These are phyloP conservation scores for Raffaelea arxii DNA, from an alignment of 2,329 filamentous ascomycete genomes.

Conservation along the genomic window DNA sequence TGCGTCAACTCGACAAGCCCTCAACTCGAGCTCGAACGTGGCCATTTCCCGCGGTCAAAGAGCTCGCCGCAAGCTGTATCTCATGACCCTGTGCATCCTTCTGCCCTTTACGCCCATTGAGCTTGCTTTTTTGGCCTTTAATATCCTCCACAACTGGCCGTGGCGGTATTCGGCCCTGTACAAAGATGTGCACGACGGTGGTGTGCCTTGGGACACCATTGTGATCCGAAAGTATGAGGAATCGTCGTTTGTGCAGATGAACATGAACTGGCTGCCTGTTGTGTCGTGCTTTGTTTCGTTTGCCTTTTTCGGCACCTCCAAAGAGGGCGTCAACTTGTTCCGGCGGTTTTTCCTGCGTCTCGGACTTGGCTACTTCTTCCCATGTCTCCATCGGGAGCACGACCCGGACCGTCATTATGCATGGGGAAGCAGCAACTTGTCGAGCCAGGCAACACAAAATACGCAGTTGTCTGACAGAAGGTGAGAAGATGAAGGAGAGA, in stretches of 20 bases:
- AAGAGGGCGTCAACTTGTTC: conserved; percentile 42
- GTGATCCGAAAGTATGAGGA: conserved; percentile 31
- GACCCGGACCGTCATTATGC: conserved; percentile 12
- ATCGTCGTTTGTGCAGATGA: conserved; percentile 29
- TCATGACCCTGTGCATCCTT: conserved; percentile 43
- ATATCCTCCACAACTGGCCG: conserved; percentile 24
- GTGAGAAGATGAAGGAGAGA: too few species aligned
- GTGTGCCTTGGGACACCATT: conserved; percentile 36
- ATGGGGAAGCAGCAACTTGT: not conserved
- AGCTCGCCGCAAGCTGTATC: conserved; percentile 42
- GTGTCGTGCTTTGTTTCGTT: conserved; percentile 38
- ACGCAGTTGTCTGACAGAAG: not conserved
- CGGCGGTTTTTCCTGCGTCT: conserved; percentile 26
- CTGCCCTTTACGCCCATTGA: conserved; percentile 40
- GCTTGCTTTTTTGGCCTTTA: conserved; percentile 28
- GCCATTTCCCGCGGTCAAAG: conserved; percentile 34
- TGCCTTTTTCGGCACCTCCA: conserved; percentile 45
- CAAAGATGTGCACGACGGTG: conserved; percentile 26
- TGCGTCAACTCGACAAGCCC: conserved; percentile 26
- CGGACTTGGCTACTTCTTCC: conserved; percentile 34
- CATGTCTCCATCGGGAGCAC: conserved; percentile 25
- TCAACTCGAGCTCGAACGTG: conserved; percentile 26
- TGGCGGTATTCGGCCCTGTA: conserved; percentile 30
- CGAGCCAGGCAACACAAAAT: not conserved
- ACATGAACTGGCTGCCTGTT: conserved; percentile 39